Evolutionary conservation across 495 filamentous ascomycete genomes (phyloP), one percentile per base, ranked within the genome.

Genomic region (Talaromyces stipitatus): DNA sequence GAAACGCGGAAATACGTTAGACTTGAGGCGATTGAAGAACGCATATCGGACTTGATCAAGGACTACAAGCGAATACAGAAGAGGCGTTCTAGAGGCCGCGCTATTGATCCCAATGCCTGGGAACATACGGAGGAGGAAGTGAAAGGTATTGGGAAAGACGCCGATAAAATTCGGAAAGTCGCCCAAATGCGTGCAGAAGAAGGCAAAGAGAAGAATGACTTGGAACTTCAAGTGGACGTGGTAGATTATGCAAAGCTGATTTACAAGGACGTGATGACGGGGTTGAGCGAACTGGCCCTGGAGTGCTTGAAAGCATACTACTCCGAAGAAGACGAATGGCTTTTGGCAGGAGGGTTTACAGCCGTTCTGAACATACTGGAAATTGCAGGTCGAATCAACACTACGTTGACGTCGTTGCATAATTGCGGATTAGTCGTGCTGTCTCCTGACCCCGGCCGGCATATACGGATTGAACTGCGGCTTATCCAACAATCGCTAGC

Each of bases 271-370:
- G 55, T 69, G 2, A 36, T 70, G 2, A 64, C 65, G 5, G 43
- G 45, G 1, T 52, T 69, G 48, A 61, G 67, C 20, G 30, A 58
- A 5, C 32, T 70, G 38, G 41, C 62, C 7, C 14, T 63, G 12
- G 26, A 56, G 30, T 63, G 63, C 12, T 62, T 70, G 51, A 58
- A 64, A 43, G 58, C 61, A 12, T 68, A 66, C 30, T 52, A 62
- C 20, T 48, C 45, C 1, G 38, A 58, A 4, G 20, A 47, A 8
- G 36, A 45, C n/a, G 14, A 51, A 30, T 30, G 48, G 8, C 58
- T 56, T 18, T 58, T 57, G 12, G 23, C 9, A 14, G 54, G 54
- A 0, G 54, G 54, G 14, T 55, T 55, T 32, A 7, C 3, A 5
- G 54, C 54, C 8, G 33, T 55, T 3, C 18, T 55, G 32, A 18